Percentiles rank a stretch among this genome's conserved stretches.
phyloP scores from a whole-genome alignment of 306 rosid species.

The Phaseolus lunatus region DNA sequence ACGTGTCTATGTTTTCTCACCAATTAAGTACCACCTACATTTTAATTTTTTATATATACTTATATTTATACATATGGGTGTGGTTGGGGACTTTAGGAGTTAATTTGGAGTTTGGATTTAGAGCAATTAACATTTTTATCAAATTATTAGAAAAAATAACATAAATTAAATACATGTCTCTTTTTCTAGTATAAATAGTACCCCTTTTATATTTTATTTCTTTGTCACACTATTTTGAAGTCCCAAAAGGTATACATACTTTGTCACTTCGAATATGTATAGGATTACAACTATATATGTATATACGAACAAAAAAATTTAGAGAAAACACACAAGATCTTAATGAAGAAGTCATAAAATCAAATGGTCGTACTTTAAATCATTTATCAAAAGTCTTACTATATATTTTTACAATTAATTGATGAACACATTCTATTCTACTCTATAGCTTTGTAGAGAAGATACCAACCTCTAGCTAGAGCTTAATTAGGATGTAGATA shows the following conservation, averaged over 20 bases:
- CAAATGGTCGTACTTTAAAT: not conserved
- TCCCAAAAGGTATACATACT: not conserved
- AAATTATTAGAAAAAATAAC: not conserved
- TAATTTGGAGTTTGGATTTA: not conserved
- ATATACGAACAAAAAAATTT: not conserved
- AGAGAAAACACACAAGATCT: not conserved
- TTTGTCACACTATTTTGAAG: not conserved
- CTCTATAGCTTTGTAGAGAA: not conserved
- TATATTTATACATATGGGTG: no score
- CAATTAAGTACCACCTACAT: not conserved
- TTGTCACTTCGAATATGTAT: not conserved
- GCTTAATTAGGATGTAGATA: no score
- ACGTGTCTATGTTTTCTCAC: constrained; percentile 34
- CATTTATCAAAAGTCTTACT: not conserved
- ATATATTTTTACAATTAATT: not conserved
- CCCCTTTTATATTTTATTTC: not conserved
- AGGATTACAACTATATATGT: not conserved
- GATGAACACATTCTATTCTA: not conserved
- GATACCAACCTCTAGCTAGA: no score
- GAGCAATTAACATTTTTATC: not conserved
- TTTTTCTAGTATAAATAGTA: not conserved
- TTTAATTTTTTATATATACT: no score
- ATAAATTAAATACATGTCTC: not conserved
- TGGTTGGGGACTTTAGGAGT: not conserved
- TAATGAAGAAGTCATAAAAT: not conserved